phyloP scores from a whole-genome alignment of 2,329 filamentous ascomycete genomes.

The Penicillium janthinellum region DNA sequence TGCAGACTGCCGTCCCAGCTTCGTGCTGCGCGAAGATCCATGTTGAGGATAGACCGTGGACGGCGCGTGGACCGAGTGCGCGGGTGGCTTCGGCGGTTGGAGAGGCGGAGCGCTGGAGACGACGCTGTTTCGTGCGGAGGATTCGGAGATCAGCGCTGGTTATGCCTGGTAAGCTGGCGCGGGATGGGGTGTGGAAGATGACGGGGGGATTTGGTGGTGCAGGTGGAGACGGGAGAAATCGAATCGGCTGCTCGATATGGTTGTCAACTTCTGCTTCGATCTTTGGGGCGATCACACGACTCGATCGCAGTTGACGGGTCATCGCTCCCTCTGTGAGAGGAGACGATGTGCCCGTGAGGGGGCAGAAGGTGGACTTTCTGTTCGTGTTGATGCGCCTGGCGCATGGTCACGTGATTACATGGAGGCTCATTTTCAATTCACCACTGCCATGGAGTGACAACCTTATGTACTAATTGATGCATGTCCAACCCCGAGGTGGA shows the following conservation, averaged over 20 bases:
- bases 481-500: too few species aligned
- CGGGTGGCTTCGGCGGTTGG: neutral
- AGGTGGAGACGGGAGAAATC: neutral
- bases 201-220: neutral
- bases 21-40: slow-evolving; percentile 54
- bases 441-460: too few species aligned
- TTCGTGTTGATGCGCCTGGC: neutral
- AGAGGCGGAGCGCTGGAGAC: neutral
- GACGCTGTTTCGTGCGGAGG: neutral
- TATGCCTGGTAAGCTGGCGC: neutral
- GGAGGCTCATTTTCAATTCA: neutral
- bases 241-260: neutral
- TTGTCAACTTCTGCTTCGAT: neutral
- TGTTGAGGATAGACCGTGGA: slow-evolving; percentile 4
- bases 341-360: neutral
- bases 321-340: neutral
- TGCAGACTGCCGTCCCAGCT: slow-evolving; percentile 56
- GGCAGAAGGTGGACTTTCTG: neutral
- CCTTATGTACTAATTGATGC: too few species aligned
- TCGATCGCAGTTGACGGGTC: neutral
- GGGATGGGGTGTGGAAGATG: neutral
- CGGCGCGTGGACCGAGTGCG: neutral
- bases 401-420: neutral
- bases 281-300: neutral
- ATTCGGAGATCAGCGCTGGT: neutral